These are phyloP conservation scores for Saccharomyces uvarum DNA, from an alignment of 1,139 yeast genomes.

Conservation along the genomic window DNA sequence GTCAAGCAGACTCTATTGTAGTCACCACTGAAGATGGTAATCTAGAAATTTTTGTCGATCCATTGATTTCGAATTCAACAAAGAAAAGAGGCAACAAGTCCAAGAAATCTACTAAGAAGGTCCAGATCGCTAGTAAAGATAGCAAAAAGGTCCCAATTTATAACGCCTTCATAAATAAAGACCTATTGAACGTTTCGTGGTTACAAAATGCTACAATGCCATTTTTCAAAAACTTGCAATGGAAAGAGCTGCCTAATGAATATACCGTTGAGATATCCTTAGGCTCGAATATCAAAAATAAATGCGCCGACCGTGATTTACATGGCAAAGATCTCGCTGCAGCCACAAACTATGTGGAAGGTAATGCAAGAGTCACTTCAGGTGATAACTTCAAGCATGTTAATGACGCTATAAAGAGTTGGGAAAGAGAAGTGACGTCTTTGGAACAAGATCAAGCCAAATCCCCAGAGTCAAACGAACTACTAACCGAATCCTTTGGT, in stretches of 20 bases:
- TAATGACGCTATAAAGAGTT: constrained; percentile 35
- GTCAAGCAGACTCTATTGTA: constrained; percentile 39
- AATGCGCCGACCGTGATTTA: constrained; percentile 33
- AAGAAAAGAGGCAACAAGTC: constrained; percentile 40
- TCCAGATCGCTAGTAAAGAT: constrained; percentile 37
- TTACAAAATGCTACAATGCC: constrained; percentile 62
- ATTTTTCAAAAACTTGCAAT: constrained; percentile 51
- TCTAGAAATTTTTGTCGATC: constrained; percentile 57
- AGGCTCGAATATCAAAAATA: constrained; percentile 31
- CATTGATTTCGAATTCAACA: constrained; percentile 34
- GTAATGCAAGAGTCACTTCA: constrained; percentile 54
- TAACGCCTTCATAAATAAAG: constrained; percentile 37
- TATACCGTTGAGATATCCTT: constrained; percentile 26
- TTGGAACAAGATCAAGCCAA: background rate
- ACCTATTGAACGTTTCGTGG: constrained; percentile 52
- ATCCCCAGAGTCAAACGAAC: constrained; percentile 15
- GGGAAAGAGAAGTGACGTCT: constrained; percentile 36
- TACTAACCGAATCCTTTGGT: constrained; percentile 45
- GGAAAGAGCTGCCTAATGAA: constrained; percentile 39
- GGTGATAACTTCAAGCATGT: constrained; percentile 58
- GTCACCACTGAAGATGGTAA: constrained; percentile 62
- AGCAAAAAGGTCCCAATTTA: constrained; percentile 34
- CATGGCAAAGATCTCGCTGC: constrained; percentile 70
- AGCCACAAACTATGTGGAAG: constrained; percentile 60
- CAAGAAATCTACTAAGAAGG: constrained; percentile 40